A percentile compares a stretch with the other conserved stretches of the same genome.
phyloP scores from a whole-genome alignment of 257 asterid species.

The Nicotiana otophora region DNA sequence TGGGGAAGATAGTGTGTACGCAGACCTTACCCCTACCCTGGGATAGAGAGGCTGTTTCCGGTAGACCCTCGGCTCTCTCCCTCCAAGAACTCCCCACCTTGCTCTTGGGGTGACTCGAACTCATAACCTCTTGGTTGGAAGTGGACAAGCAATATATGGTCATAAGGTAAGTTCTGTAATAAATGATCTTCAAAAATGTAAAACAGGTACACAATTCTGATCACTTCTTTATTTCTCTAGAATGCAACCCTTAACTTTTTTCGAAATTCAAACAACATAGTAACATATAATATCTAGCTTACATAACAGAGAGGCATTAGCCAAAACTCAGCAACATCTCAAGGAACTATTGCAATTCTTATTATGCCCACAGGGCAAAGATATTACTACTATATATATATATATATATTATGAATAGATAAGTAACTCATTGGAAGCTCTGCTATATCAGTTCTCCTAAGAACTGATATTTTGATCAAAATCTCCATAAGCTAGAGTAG shows the following conservation, averaged over 20 bases:
- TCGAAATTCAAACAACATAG: not conserved
- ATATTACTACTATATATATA: not conserved
- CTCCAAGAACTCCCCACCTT: no score
- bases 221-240: not conserved
- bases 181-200: not conserved
- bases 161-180: not conserved
- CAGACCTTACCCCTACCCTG: no score
- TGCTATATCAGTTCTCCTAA: not conserved
- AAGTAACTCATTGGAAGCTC: not conserved
- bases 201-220: not conserved
- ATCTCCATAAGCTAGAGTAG: not conserved
- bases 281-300: not conserved
- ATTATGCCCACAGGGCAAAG: not conserved
- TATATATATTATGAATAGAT: not conserved
- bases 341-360: not conserved
- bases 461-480: not conserved
- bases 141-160: not conserved
- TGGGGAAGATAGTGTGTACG: no score
- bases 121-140: no score
- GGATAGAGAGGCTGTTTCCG: no score
- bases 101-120: no score
- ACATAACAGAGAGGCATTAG: not conserved
- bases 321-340: not conserved
- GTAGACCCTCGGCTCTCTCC: no score
- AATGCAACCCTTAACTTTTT: no score